Evolutionary conservation across 768 basidiomycete genomes (phyloP), one percentile per base, ranked within the genome.

Genomic region (Amanita phalloides): DNA sequence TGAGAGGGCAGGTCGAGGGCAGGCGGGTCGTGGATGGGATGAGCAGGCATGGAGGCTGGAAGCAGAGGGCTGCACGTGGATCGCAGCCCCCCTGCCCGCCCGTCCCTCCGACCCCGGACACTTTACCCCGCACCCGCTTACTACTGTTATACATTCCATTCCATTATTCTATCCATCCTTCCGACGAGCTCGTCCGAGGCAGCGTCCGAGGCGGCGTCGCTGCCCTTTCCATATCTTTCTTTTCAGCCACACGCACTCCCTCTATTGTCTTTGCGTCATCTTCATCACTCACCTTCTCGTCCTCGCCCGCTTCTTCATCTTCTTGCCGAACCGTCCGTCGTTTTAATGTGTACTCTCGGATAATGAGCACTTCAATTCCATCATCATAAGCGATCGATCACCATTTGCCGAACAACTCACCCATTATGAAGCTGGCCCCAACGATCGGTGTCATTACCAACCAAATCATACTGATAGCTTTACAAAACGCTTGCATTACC

Each of bases 391-490:
- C 43, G 38, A 51, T 46, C 52, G 44, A 49, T 21, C 17, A 43
- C 9, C 20, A 35, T 36, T 33, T 17, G 20, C 17, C 50, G 49
- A 45, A 38, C 36, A 11, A 57, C 73, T 59, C 53, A 76, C 76
- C 66, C 66, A 76, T 68, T 26, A 84, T 56, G 57, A 85, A 72
- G 25, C 74, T 70, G 38, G 70, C 68, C 10, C 77, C 80, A 6
- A 76, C 48, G 25, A 86, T 66, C 0, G 79, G 82, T 8, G 81
- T 81, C 62, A 71, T 72, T 7, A 81, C 79, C 20, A 84, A 55
- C 84, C 85, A 88, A 21, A 88, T 79, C 43, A 60, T 67, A 55
- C 73, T 73, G 36, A 88, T 79, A 3, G 84, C 78, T 28, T 71
- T 68, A 11, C 83, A 72, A 64, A 79, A 86, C 0, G 83, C 83